These are phyloP conservation scores for Gaultheria prostrata DNA, from an alignment of 148 eudicot species.

Conservation along the genomic window DNA sequence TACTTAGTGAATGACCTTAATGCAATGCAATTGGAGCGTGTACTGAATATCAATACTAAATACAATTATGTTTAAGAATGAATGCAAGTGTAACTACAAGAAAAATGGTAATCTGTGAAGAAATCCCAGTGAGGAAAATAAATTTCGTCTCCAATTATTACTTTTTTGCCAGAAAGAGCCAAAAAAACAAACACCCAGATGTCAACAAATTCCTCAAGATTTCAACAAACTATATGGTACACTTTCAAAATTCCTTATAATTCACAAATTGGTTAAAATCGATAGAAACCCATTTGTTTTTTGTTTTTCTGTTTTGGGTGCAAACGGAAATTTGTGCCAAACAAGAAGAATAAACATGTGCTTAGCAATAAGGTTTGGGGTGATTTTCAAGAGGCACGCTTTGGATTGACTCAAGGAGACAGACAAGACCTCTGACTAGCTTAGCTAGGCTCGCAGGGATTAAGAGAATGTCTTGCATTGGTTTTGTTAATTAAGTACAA, in stretches of 20 bases:
- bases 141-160: too few species aligned
- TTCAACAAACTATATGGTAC: neutral
- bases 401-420: conserved; percentile 91
- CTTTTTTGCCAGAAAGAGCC: neutral
- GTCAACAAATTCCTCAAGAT: neutral
- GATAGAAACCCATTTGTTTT: too few species aligned
- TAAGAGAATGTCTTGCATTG: conserved; percentile 52
- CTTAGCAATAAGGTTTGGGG: conserved; percentile 50
- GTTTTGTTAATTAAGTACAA: neutral
- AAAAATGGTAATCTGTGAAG: too few species aligned
- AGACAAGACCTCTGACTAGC: conserved; percentile 40
- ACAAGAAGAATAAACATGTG: conserved; percentile 78
- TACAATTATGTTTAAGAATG: too few species aligned
- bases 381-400: conserved; percentile 84
- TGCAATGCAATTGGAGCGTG: too few species aligned
- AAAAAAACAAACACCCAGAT: neutral
- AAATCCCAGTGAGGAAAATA: too few species aligned
- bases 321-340: conserved; percentile 21
- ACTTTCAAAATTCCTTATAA: neutral
- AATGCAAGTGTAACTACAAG: too few species aligned
- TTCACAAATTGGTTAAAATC: too few species aligned
- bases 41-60: too few species aligned
- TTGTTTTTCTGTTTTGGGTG: too few species aligned
- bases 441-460: conserved; percentile 30
- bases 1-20: too few species aligned